These are phyloP conservation scores for Psilocybe cyanescens DNA, from an alignment of 768 basidiomycete species.

Conservation along the genomic window DNA sequence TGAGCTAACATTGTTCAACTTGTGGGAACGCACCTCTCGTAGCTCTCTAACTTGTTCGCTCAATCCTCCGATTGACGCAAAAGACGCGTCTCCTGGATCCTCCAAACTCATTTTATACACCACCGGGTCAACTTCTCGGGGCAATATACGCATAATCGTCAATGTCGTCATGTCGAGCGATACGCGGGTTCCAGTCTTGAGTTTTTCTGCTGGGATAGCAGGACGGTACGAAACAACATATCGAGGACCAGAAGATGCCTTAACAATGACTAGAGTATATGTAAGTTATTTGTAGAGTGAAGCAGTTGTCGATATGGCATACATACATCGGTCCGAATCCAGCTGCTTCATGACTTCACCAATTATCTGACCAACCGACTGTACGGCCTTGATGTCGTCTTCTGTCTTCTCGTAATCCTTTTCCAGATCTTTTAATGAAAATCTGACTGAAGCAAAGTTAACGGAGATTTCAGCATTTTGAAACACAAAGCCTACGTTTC, in stretches of 20 bases:
- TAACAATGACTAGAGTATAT: constrained; percentile 83
- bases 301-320: background rate
- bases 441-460: constrained; percentile 63
- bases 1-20: background rate
- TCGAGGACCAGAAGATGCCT: constrained; percentile 96
- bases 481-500: constrained; percentile 65
- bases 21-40: constrained; percentile 70
- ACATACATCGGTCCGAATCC: constrained; percentile 95
- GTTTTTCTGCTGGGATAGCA: constrained; percentile 86
- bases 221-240: constrained; percentile 98
- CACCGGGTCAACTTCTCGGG: constrained; percentile 95
- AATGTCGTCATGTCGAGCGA: constrained; percentile 99
- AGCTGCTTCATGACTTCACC: constrained; percentile 99
- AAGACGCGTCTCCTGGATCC: constrained; percentile 93
- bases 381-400: constrained; percentile 98
- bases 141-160: constrained; percentile 98
- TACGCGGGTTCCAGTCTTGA: constrained; percentile 93
- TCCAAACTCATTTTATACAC: constrained; percentile 99
- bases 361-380: constrained; percentile 98
- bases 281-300: constrained; percentile 1
- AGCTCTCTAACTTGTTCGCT: constrained; percentile 96
- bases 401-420: constrained; percentile 94
- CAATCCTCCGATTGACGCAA: constrained; percentile 96
- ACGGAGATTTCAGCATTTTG: background rate
- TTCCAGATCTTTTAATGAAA: constrained; percentile 88